Evolutionary conservation across 345 rosid species (phyloP).

Genomic region (Pseudoturritis turrita): DNA sequence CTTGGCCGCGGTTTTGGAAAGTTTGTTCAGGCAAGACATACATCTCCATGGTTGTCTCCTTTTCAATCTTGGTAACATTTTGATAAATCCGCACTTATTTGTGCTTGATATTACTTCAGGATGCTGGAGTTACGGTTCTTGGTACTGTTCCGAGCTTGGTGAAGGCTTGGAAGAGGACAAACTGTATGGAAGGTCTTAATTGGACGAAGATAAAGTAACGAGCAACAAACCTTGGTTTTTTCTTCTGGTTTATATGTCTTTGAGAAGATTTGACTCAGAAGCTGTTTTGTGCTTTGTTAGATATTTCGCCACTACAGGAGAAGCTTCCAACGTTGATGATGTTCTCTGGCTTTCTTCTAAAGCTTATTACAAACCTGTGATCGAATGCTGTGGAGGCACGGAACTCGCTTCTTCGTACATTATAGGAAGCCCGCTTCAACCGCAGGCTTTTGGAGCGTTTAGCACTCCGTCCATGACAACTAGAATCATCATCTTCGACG

Average conservation of each 20-base stretch:
- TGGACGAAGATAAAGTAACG: constrained; percentile 77
- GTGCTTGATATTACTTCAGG: constrained; percentile 40
- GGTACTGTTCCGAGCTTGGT: constrained; percentile 94
- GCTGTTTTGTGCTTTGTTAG: constrained; percentile 34
- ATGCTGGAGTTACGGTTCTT: constrained; percentile 76
- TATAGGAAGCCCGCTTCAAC: constrained; percentile 65
- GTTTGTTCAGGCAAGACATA: constrained; percentile 62
- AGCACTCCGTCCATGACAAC: constrained; percentile 71
- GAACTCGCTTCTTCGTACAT: constrained; percentile 78
- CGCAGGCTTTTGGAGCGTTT: constrained; percentile 90
- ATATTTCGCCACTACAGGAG: constrained; percentile 63
- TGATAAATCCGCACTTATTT: background rate
- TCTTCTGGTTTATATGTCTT: background rate
- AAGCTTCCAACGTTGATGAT: constrained; percentile 81
- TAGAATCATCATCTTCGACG: constrained; percentile 71
- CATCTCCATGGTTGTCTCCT: background rate
- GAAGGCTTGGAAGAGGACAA: constrained; percentile 71
- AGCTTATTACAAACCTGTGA: constrained; percentile 63
- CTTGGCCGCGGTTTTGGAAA: constrained; percentile 76
- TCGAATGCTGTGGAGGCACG: constrained; percentile 89
- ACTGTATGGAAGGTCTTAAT: constrained; percentile 64
- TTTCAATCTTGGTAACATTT: background rate
- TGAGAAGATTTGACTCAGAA: background rate
- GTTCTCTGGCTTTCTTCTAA: constrained; percentile 95
- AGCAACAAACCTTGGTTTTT: background rate